phyloP scores from a whole-genome alignment of 306 rosid species.

The Cercis canadensis region DNA sequence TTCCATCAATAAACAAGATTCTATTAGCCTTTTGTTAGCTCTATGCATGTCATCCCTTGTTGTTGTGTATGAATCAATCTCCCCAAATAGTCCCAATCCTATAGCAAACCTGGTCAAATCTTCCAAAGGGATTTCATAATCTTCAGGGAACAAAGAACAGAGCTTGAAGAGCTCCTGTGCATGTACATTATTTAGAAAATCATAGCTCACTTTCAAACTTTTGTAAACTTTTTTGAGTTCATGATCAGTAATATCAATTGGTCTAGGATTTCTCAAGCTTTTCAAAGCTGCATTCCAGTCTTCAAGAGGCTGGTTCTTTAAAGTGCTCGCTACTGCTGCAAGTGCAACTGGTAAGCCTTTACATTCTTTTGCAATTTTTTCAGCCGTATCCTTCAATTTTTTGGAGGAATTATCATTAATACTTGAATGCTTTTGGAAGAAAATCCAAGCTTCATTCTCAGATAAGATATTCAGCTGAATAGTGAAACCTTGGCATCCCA shows the following conservation, averaged over 20 bases:
- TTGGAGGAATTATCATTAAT: not conserved
- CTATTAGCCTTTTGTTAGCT: not conserved
- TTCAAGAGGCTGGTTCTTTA: not conserved
- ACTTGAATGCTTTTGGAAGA: not conserved
- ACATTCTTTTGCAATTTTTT: not conserved
- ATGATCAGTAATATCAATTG: not conserved
- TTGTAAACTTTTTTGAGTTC: not conserved
- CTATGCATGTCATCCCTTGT: not conserved
- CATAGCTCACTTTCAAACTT: not conserved
- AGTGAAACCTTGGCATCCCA: not conserved
- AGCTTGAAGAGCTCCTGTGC: not conserved
- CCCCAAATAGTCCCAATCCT: not conserved
- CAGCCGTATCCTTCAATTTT: not conserved
- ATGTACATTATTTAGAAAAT: not conserved
- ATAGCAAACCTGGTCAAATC: not conserved
- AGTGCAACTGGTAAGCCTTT: slow-evolving; percentile 10
- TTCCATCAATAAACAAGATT: not conserved
- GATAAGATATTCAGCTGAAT: not conserved
- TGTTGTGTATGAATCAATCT: not conserved
- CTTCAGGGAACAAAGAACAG: slow-evolving; percentile 2
- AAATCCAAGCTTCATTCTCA: not conserved
- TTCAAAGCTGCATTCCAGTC: not conserved
- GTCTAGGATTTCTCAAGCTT: not conserved
- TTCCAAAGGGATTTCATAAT: not conserved
- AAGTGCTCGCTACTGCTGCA: not conserved